phyloP scores from a whole-genome alignment of 768 basidiomycete species.

The Rhizopogon roseolus region DNA sequence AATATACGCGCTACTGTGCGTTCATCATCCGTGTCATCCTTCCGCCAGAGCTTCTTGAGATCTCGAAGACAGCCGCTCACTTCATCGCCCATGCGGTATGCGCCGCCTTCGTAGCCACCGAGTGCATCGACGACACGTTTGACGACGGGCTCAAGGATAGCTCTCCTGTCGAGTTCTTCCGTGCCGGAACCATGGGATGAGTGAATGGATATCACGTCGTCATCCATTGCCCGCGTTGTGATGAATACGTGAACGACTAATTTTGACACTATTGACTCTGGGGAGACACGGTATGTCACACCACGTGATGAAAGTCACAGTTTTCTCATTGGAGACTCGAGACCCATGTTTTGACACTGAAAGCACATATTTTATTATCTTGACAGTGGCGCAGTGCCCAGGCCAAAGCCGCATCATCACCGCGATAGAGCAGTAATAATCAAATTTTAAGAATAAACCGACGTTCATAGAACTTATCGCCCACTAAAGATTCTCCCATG shows the following conservation, averaged over 20 bases:
- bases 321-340: too few species aligned
- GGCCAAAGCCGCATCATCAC: not conserved
- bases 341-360: too few species aligned
- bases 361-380: not conserved
- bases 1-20: constrained; percentile 93
- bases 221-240: constrained; percentile 15
- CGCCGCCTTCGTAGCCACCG: constrained; percentile 64
- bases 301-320: constrained; percentile 17
- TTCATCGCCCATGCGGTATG: constrained; percentile 78
- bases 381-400: not conserved
- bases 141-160: constrained; percentile 63
- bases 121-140: constrained; percentile 75
- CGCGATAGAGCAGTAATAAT: too few species aligned
- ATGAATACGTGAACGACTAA: not conserved
- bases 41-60: constrained; percentile 92
- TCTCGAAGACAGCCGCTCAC: constrained; percentile 85
- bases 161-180: constrained; percentile 37
- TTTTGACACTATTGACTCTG: too few species aligned
- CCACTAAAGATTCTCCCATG: not conserved
- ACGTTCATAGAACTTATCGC: too few species aligned
- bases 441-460: not conserved
- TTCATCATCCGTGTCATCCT: constrained; percentile 96
- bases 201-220: constrained; percentile 31
- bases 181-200: constrained; percentile 20
- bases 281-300: constrained; percentile 20